phyloP scores from a whole-genome alignment of 164 flowering plant species.

The Aristolochia californica region DNA sequence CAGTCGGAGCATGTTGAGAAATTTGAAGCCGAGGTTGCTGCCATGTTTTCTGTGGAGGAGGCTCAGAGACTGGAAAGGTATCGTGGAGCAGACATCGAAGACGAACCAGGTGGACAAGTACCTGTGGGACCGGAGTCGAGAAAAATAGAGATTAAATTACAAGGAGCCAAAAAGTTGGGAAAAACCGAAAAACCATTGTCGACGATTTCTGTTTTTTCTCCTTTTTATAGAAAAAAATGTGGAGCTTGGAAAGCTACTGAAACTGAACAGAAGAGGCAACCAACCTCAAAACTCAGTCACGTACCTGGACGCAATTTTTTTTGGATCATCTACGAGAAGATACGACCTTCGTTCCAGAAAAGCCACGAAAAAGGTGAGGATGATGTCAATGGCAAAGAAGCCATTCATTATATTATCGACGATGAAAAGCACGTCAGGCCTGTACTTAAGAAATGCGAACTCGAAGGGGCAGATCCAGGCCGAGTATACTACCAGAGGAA shows the following conservation, averaged over 20 bases:
- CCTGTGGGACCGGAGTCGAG: conserved; percentile 30
- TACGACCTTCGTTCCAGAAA: conserved; percentile 61
- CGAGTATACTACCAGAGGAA: conserved; percentile 69
- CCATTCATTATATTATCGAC: conserved; percentile 69
- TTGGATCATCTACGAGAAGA: conserved; percentile 68
- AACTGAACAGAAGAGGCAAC: conserved; percentile 8
- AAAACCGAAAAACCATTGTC: too few relatives aligned
- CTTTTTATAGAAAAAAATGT: too few relatives aligned
- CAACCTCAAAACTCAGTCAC: too few relatives aligned
- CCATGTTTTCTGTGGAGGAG: conserved; percentile 45
- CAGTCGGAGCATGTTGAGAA: conserved; percentile 81
- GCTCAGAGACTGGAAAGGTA: conserved; percentile 67
- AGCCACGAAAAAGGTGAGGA: conserved; percentile 91
- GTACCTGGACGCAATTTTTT: conserved; percentile 71
- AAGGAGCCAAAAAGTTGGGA: too few relatives aligned
- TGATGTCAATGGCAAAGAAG: conserved; percentile 83
- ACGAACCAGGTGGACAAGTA: conserved; percentile 86
- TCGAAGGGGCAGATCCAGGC: conserved; percentile 98
- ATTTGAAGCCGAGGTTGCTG: conserved; percentile 47
- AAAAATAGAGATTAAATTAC: too few relatives aligned
- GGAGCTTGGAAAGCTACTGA: too few relatives aligned
- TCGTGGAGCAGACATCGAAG: conserved; percentile 85
- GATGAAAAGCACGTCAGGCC: conserved; percentile 51
- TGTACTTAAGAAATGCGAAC: conserved; percentile 70
- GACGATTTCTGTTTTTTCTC: too few relatives aligned